These are phyloP conservation scores for Dillenia suffruticosa DNA, from an alignment of 164 flowering plant species.

Conservation along the genomic window DNA sequence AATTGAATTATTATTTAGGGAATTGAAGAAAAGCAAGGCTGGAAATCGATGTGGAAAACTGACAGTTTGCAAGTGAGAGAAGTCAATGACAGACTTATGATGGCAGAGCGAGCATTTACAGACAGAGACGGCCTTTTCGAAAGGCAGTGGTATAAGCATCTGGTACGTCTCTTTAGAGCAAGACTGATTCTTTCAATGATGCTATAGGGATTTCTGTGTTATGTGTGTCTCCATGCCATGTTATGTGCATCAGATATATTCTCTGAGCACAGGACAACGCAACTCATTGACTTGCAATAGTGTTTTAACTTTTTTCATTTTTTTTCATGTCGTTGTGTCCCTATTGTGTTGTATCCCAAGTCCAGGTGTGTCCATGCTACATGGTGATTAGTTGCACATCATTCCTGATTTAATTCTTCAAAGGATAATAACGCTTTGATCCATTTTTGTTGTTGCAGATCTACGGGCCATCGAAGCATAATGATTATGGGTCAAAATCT, in stretches of 20 bases:
- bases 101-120: conserved; percentile 79
- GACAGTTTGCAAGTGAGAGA: conserved; percentile 40
- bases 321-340: too few relatives aligned
- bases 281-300: too few relatives aligned
- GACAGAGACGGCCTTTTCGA: conserved; percentile 57
- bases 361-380: not conserved
- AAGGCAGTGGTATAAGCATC: conserved; percentile 71
- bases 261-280: too few relatives aligned
- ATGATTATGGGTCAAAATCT: conserved; percentile 61
- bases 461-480: conserved; percentile 54
- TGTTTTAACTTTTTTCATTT: too few relatives aligned
- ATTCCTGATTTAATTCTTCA: not conserved
- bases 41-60: conserved; percentile 37
- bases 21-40: conserved; percentile 29
- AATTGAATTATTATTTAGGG: conserved; percentile 25
- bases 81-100: conserved; percentile 68
- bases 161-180: conserved; percentile 39
- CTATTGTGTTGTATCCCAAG: too few relatives aligned
- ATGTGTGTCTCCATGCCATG: too few relatives aligned
- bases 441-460: conserved; percentile 31
- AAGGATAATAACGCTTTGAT: not conserved
- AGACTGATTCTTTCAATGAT: too few relatives aligned
- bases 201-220: too few relatives aligned
- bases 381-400: not conserved
- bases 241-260: too few relatives aligned